These are phyloP conservation scores for Candida palmyrensis DNA, from an alignment of 805 yeast genomes.

Conservation along the genomic window DNA sequence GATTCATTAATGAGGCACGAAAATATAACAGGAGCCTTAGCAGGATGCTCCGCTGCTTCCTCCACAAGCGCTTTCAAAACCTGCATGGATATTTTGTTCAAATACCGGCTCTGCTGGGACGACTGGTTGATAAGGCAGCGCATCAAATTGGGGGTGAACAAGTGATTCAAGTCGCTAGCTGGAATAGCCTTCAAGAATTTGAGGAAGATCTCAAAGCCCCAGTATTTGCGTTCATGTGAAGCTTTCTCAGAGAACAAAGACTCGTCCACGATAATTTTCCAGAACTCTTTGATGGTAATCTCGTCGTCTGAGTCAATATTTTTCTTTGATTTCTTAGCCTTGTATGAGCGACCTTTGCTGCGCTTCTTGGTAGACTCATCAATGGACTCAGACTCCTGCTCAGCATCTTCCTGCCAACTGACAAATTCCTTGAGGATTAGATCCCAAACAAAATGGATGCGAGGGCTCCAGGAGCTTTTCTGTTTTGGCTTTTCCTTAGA, in stretches of 20 bases:
- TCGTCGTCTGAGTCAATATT: background rate
- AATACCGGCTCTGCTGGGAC: conserved; percentile 55
- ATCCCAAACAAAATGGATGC: conserved; percentile 74
- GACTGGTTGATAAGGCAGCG: conserved; percentile 75
- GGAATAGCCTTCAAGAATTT: conserved; percentile 32
- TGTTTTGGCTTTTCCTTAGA: conserved; percentile 38
- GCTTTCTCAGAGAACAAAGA: conserved; percentile 70
- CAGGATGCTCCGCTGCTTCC: conserved; percentile 30
- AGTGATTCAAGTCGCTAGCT: conserved; percentile 12
- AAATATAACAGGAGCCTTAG: conserved; percentile 30
- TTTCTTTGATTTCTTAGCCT: conserved; percentile 17
- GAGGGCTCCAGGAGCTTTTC: conserved; percentile 69
- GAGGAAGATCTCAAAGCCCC: conserved; percentile 75
- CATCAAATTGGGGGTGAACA: conserved; percentile 62
- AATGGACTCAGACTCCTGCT: conserved; percentile 16
- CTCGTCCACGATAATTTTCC: conserved; percentile 78
- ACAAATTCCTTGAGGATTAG: conserved; percentile 45
- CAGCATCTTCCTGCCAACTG: conserved; percentile 3
- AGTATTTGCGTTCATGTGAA: conserved; percentile 79
- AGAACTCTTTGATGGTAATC: conserved; percentile 52
- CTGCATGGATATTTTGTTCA: conserved; percentile 62
- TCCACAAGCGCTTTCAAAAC: conserved; percentile 42
- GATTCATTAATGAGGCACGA: conserved; percentile 21
- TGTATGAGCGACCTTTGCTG: conserved; percentile 19
- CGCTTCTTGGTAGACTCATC: conserved; percentile 12